Evolutionary conservation across 208 protist species (phyloP).

Genomic region (Leishmania gerbilli): DNA sequence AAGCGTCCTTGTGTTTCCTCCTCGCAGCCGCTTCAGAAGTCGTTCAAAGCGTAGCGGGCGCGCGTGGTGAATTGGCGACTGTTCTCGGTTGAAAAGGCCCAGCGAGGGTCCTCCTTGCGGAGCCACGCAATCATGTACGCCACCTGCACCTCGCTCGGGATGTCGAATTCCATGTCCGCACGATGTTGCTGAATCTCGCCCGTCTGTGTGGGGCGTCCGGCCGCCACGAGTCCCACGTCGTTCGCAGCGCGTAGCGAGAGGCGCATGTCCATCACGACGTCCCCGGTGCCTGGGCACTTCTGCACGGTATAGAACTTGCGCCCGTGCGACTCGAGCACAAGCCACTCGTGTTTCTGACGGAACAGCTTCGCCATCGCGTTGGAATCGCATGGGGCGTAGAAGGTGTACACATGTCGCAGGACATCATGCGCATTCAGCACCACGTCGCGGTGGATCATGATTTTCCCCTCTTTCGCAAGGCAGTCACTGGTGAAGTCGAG

Average conservation of each 20-base stretch:
- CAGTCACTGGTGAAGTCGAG: conserved; percentile 88
- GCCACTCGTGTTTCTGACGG: conserved; percentile 90
- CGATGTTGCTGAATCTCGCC: conserved; percentile 86
- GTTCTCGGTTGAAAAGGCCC: conserved; percentile 91
- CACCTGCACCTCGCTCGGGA: conserved; percentile 82
- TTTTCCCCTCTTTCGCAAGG: conserved; percentile 73
- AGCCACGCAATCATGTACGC: conserved; percentile 93
- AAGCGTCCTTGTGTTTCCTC: neutral
- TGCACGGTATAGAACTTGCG: conserved; percentile 86
- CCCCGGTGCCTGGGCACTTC: conserved; percentile 83
- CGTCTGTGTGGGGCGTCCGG: conserved; percentile 73
- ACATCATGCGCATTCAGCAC: conserved; percentile 79
- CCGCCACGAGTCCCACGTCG: conserved; percentile 78
- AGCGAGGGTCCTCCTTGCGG: conserved; percentile 91
- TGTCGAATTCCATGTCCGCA: conserved; percentile 88
- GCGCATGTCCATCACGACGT: conserved; percentile 85
- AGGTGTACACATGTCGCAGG: conserved; percentile 88
- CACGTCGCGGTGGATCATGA: conserved; percentile 88
- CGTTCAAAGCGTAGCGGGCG: conserved; percentile 82
- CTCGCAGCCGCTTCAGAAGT: conserved; percentile 52
- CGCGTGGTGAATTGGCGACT: conserved; percentile 84
- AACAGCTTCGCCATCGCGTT: conserved; percentile 70
- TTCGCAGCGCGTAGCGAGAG: conserved; percentile 84
- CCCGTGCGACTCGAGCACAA: conserved; percentile 83
- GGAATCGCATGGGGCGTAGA: conserved; percentile 79